Evolutionary conservation across 306 rosid genomes (phyloP).

Genomic region (Cucurbita ficifolia): DNA sequence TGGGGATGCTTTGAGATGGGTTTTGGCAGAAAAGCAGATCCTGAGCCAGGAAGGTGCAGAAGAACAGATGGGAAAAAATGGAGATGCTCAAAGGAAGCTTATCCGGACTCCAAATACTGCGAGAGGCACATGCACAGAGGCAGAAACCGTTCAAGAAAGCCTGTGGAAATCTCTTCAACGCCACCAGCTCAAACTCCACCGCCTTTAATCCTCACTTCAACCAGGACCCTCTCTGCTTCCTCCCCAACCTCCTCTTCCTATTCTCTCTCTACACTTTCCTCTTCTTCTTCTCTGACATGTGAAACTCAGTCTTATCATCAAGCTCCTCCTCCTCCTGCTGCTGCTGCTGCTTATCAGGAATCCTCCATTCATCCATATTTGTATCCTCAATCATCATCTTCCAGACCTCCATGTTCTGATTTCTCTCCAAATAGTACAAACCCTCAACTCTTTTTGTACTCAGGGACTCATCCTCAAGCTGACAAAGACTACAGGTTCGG

Average conservation of each 20-base stretch:
- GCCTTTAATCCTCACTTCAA: slow-evolving; percentile 11
- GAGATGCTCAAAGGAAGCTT: slow-evolving; percentile 99
- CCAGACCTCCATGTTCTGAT: slow-evolving; percentile 36
- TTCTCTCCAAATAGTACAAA: slow-evolving; percentile 29
- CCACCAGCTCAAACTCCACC: slow-evolving; percentile 6
- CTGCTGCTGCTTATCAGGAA: slow-evolving; percentile 26
- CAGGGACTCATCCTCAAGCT: slow-evolving; percentile 30
- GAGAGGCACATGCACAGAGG: slow-evolving; percentile 99
- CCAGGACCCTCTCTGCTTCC: slow-evolving; percentile 10
- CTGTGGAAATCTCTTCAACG: slow-evolving; percentile 80
- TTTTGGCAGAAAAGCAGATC: slow-evolving; percentile 85
- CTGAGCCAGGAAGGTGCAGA: slow-evolving; percentile 99
- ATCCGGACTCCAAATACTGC: slow-evolving; percentile 97
- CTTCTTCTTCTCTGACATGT: slow-evolving; percentile 33
- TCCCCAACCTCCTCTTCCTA: slow-evolving; percentile 17
- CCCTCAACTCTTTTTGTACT: slow-evolving; percentile 50
- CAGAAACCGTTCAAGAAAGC: slow-evolving; percentile 99
- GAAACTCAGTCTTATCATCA: slow-evolving; percentile 23
- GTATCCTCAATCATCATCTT: slow-evolving; percentile 33
- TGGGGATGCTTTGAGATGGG: slow-evolving; percentile 98
- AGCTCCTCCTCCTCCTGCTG: slow-evolving; percentile 7
- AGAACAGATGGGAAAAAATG: slow-evolving; percentile 99
- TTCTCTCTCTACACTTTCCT: slow-evolving; percentile 27
- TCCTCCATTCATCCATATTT: slow-evolving; percentile 37
- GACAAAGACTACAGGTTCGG: slow-evolving; percentile 60